Base-by-base conservation (phyloP, 2,329 filamentous ascomycete species). In the Aureobasidium sp. region DNA sequence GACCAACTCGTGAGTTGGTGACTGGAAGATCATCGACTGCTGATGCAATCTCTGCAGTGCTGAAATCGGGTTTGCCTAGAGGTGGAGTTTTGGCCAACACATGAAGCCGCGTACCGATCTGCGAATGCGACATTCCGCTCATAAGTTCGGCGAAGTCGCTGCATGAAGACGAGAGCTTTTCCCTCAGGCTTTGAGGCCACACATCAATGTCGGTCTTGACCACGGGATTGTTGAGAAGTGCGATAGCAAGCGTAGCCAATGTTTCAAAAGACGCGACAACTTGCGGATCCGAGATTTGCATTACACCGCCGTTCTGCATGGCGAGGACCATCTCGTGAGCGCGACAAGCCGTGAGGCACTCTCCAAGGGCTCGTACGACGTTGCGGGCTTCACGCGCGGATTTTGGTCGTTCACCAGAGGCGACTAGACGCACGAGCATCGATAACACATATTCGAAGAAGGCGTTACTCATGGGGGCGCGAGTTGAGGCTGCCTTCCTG, bases 1-100 rank as follows among this genome's bases (percentile, higher is more conserved):
- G 79, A 5, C 89, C 91, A 57, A 90, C 89, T 72, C 91, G 83
- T 3, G 91, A 90, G 66, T 90, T 91, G 51, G 87, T 79, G 34
- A 85, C 78, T 3, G 88, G 88, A 10, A 92, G 75, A 54, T 95
- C 89, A 2, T 58, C 36, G 9, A 74, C 64, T 1, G 66, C 66
- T 6, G 64, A 66, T 21, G 71, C 64, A 4, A 73, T 67, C 37
- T 73, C 86, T 68, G 89, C 88, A 63, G 88, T 82, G n/a, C 86
- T 88, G 80, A 72, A 68, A 5, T 70, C 63, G 7, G 70, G 70
- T 63, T 83, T 84, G 64, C 83, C 82, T 65, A 97, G 83, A 60
- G 72, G 72, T 8, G 68, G 67, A 37, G 68, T 62, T 13, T 62
- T 66, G 5, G 67, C 65, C 29, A 73, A 37, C 13, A 64, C 64